Evolutionary conservation across 345 rosid species (phyloP).

Genomic region (Raphanus sativus): DNA sequence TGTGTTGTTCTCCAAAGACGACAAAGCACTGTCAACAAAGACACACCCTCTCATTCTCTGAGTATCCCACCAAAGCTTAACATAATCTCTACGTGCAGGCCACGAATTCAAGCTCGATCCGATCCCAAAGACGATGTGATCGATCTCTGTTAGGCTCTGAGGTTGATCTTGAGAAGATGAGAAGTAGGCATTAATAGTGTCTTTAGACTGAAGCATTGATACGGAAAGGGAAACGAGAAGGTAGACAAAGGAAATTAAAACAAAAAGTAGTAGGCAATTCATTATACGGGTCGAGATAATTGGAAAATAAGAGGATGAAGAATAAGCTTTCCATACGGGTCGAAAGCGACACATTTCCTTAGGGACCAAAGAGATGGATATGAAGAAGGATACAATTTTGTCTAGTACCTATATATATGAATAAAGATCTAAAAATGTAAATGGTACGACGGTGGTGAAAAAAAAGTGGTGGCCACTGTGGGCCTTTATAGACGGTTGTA

Average conservation of each 20-base stretch:
- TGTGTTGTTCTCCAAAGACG: conserved; percentile 28
- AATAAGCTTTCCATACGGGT: conserved; percentile 37
- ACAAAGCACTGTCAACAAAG: conserved; percentile 41
- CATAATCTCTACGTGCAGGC: conserved; percentile 56
- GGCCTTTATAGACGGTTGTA: conserved; percentile 3
- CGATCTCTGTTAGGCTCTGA: conserved; percentile 42
- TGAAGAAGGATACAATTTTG: neutral
- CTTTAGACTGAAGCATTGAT: conserved; percentile 45
- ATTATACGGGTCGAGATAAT: conserved; percentile 30
- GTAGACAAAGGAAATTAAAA: conserved; percentile 47
- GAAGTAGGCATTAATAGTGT: conserved; percentile 7
- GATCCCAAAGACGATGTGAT: conserved; percentile 70
- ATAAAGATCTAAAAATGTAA: neutral
- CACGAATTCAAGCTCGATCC: conserved; percentile 58
- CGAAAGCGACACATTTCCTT: conserved; percentile 41
- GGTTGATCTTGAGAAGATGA: conserved; percentile 40
- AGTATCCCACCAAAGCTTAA: conserved; percentile 77
- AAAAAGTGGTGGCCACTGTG: conserved; percentile 25
- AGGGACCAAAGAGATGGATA: neutral
- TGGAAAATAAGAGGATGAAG: conserved; percentile 31
- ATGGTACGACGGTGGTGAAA: conserved; percentile 2
- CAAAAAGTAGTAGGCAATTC: conserved; percentile 41
- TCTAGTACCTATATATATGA: neutral
- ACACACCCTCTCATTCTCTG: conserved; percentile 69
- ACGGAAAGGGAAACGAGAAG: conserved; percentile 46